phyloP scores from a whole-genome alignment of 768 basidiomycete genomes.

The Tricholoma furcatifolium region DNA sequence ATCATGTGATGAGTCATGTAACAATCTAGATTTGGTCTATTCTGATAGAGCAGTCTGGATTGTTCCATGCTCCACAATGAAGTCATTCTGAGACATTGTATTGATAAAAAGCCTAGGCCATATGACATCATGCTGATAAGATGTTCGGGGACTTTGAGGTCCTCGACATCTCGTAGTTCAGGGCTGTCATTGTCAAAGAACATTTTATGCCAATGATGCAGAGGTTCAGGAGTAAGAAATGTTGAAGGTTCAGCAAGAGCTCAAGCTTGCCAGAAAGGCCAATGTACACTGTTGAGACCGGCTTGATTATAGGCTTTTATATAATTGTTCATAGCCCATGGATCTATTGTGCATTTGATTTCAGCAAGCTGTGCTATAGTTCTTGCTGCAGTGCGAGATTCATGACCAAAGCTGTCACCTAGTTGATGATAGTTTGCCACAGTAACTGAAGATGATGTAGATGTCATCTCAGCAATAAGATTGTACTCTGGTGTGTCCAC shows the following conservation, averaged over 20 bases:
- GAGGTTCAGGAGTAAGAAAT: constrained; percentile 34
- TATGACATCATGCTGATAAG: too few species aligned
- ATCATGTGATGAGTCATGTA: too few species aligned
- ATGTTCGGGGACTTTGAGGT: too few species aligned
- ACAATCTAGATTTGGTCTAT: too few species aligned
- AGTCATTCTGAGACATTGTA: too few species aligned
- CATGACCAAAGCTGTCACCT: constrained; percentile 27
- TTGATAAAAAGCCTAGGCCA: constrained; percentile 36
- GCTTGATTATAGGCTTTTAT: constrained; percentile 16
- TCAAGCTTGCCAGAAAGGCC: constrained; percentile 39
- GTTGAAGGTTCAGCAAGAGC: constrained; percentile 27
- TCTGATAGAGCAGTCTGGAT: too few species aligned
- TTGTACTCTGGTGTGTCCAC: too few species aligned
- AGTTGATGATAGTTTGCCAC: constrained; percentile 30
- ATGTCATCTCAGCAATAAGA: too few species aligned
- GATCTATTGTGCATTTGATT: constrained; percentile 14
- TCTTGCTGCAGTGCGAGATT: constrained; percentile 16
- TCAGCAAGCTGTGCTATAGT: constrained; percentile 19
- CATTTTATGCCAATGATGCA: constrained; percentile 39
- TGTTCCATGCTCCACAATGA: too few species aligned
- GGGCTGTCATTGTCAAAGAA: too few species aligned
- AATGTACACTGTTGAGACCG: constrained; percentile 29
- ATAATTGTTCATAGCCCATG: constrained; percentile 25
- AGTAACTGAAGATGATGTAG: too few species aligned
- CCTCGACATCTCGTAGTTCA: too few species aligned